Base-by-base conservation (phyloP, 306 rosid species). In the Mimosa pudica region DNA sequence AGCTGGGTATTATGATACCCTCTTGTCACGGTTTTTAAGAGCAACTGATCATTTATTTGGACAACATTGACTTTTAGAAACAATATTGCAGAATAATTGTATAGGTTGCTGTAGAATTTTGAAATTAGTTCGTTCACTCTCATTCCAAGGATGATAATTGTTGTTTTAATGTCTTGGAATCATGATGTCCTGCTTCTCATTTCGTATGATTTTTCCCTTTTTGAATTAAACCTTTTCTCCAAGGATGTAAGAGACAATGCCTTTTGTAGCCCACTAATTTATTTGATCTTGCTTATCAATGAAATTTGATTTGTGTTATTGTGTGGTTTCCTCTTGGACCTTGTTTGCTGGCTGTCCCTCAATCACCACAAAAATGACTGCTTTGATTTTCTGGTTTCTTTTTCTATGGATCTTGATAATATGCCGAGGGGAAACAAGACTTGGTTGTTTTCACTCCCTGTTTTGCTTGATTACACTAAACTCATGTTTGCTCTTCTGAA, bases 101-200 rank as follows among this genome's bases (percentile, higher is more conserved):
- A 20, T 47, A 5, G 60, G 60, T 46, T 47, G 18, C 44, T 49
- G 6, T 70, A 30, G 12, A 70, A 47, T 13, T 47, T 16, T 47
- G 60, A 42, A 70, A 13, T 47, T 47, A 54, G 74, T 32, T 47
- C n/a, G 58, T 49, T 47, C 20, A 7, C 75, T 33, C 8, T 48
- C 75, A 32, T 71, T 61, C 24, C 17, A 71, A 70, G 44, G 60
- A 48, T 32, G 20, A 47, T 12, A 47, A 30, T 71, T 48, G 75
- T 2, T 44, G 75, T 17, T 48, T 36, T 41, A 4, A 61, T 60
- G 36, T 41, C 32, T 46, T 20, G 44, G 73, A 10, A 69, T 44
- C 55, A 69, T 69, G 10, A 44, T 44, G 51, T 16, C 46, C 13
- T 54, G 14, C 52, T 61, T 20, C 16, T 61, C 24, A 61, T 72